A percentile compares a stretch with the other conserved stretches of the same genome.
These are phyloP conservation scores for Euphorbia lathyris DNA, from an alignment of 345 rosid species.

Conservation along the genomic window DNA sequence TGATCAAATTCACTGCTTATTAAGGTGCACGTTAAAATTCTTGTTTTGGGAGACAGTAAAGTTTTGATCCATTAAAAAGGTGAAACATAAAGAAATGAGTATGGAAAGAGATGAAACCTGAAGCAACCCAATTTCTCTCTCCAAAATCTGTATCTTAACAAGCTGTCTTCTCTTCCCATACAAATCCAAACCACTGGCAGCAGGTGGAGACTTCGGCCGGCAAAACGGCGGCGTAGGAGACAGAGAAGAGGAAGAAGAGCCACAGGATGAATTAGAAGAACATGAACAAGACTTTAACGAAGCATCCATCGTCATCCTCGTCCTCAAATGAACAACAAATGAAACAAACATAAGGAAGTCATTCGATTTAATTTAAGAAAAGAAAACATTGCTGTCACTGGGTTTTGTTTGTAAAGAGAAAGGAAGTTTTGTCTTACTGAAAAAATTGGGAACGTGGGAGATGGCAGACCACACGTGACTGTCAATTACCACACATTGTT, in stretches of 20 bases:
- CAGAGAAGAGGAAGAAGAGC: conserved; percentile 18
- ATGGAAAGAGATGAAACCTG: conserved; percentile 26
- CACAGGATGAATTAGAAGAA: conserved; percentile 11
- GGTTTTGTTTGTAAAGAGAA: too few relatives aligned
- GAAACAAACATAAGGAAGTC: not conserved
- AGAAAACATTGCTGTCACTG: not conserved
- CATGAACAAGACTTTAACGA: not conserved
- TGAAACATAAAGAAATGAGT: not conserved
- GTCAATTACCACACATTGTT: conserved; percentile 6
- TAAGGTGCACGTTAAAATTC: too few relatives aligned
- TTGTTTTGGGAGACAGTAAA: too few relatives aligned
- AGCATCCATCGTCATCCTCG: not conserved
- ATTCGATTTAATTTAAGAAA: too few relatives aligned
- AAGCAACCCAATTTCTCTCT: conserved; percentile 44
- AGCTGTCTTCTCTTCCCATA: conserved; percentile 43
- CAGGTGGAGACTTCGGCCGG: conserved; percentile 46
- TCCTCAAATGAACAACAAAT: not conserved
- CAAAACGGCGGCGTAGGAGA: conserved; percentile 14
- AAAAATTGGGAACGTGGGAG: conserved; percentile 4
- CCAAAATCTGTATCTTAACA: conserved; percentile 43
- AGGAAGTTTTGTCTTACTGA: not conserved
- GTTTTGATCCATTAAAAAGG: not conserved
- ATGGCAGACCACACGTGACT: conserved; percentile 36
- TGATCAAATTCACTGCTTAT: too few relatives aligned
- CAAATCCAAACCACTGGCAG: conserved; percentile 35